Base-by-base conservation (phyloP, 202 grass and related monocot genomes). In the Musa balbisiana region DNA sequence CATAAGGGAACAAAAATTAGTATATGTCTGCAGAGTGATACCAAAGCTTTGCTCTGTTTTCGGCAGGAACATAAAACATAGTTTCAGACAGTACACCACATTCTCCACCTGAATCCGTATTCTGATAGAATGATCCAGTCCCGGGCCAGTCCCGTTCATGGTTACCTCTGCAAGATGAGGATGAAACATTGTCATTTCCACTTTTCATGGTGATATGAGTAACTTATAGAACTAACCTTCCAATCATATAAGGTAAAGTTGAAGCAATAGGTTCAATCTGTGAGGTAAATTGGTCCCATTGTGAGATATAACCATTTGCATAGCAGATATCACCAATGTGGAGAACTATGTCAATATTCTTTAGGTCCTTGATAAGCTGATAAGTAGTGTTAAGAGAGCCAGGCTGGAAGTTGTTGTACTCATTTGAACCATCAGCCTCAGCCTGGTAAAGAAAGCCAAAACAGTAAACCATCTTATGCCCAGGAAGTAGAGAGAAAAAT, bases 81-180 rank as follows among this genome's bases (percentile, higher is more conserved):
- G 87, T 96, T 73, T 92, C 66, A 55, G 87, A 83, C 63, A 85
- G 82, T 80, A 96, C 89, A 50, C 85, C 89, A 12, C 89, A 96
- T 83, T 90, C 92, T 73, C 89, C 92, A 27, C 89, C 89, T 0
- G 87, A 96, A 75, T 96, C 89, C 0, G 53, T 17, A 22, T 80
- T 86, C 16, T 72, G 79, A 72, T 92, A 96, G 82, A 92, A 96
- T 10, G 89, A 96, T 64, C 89, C 89, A 9, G 80, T 81, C 71
- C 84, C 85, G 25, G 89, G 92, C 87, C 89, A 90, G 78, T 96
- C 89, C 80, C 92, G 85, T 77, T 96, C 92, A 27, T 96, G 92
- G 19, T 96, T 96, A 63, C 87, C 92, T 62, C 92, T 96, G 79
- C 20, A 84, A 1, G 73, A 65, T 76, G 13, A 72, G 72, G 54